Evolutionary conservation across 352 stramenopile genomes (phyloP), one percentile per base, ranked within the genome.

Genomic region (Globisporangium solare): DNA sequence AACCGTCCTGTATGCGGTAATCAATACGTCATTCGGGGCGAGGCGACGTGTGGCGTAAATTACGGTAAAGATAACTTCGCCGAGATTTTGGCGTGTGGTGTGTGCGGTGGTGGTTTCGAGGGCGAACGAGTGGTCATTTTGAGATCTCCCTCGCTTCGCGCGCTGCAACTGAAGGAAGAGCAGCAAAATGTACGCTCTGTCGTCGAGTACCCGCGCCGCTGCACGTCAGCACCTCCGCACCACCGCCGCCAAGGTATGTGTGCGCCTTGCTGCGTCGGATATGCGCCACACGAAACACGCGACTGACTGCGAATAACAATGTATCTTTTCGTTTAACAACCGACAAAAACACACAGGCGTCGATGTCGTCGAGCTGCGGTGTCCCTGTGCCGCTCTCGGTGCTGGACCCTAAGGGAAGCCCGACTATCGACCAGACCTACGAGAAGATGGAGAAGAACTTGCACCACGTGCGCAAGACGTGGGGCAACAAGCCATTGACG

Each of bases 401-500:
- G 56, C 72, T 97, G 31, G 90, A 97, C 73, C 90, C 90, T 41
- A 80, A 86, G 53, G 90, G 90, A 40, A 96, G 86, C 70, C 86
- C 88, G 46, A 97, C 90, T 54, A 97, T 97, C 68, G 88, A 97
- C 57, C 78, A 94, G 66, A 93, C 89, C 15, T 97, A 97, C 72
- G 79, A 86, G 56, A 97, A 94, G 80, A 96, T 96, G 67, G 88
- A 93, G 68, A 89, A 88, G 71, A 95, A 95, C 70, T 68, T 96
- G 31, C 63, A 80, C 76, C 86, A 79, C 42, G 88, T 96, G 59
- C 88, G 90, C 79, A 94, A 96, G 79, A 95, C 73, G 57, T 79
- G 79, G 59, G 82, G 83, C 69, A 91, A 94, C 73, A 88, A 88
- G 60, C 91, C 91, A 35, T 62, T 97, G 54, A 97, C 91, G 61